Evolutionary conservation across 352 stramenopile species (phyloP).

Genomic region (Globisporangium sylvaticum): DNA sequence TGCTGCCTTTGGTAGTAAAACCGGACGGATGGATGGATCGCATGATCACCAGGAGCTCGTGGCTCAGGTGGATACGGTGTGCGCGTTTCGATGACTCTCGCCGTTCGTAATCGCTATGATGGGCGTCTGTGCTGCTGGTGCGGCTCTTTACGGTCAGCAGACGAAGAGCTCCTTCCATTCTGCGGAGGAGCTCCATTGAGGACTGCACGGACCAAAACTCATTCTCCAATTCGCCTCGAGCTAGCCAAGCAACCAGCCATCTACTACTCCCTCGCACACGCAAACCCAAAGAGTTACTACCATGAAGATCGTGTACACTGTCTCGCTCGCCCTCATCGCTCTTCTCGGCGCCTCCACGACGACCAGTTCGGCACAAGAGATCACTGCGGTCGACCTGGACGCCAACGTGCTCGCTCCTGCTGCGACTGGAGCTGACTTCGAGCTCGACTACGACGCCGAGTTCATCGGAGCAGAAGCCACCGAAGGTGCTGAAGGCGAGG

Average conservation of each 20-base stretch:
- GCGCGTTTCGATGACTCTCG: not conserved
- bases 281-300: not conserved
- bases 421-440: not conserved
- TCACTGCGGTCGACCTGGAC: not conserved
- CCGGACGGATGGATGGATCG: not conserved
- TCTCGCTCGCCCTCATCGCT: slow-evolving; percentile 6
- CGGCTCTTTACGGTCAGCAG: not conserved
- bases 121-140: not conserved
- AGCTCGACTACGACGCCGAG: not conserved
- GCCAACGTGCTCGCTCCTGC: not conserved
- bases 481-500: not conserved
- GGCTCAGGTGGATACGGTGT: not conserved
- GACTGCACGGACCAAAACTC: not conserved
- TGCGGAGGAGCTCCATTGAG: not conserved
- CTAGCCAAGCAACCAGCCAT: not conserved
- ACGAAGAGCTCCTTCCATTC: not conserved
- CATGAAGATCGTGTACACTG: slow-evolving; percentile 10
- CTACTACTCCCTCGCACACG: not conserved
- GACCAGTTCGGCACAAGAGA: slow-evolving; percentile 1
- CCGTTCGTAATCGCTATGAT: not conserved
- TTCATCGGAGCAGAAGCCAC: not conserved
- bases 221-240: slow-evolving; percentile 1
- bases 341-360: slow-evolving; percentile 4
- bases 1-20: not conserved
- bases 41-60: not conserved